Conservation (phyloP, 2,329 filamentous ascomycete genomes). For the Amphichorda felina region DNA sequence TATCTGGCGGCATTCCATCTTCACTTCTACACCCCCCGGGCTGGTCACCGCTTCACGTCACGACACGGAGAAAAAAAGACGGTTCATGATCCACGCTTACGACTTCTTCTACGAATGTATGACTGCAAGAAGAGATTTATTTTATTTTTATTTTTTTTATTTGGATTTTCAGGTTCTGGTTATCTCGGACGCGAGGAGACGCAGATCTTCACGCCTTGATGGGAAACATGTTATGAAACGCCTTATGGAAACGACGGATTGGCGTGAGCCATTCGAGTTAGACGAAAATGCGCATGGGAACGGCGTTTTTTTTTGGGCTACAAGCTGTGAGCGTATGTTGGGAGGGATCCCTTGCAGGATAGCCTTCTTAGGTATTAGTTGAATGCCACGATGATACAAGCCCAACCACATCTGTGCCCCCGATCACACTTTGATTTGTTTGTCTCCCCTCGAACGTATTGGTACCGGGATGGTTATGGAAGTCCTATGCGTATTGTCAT, state of each 20-base stretch:
- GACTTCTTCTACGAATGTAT: conserved; percentile 24
- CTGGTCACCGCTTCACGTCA: conserved; percentile 20
- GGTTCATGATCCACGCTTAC: conserved; percentile 22
- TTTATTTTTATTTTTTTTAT: conserved; percentile 10
- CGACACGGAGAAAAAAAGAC: conserved; percentile 16
- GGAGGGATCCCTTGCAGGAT: neutral
- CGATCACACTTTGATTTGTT: no score
- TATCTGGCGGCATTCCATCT: neutral
- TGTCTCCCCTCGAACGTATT: no score
- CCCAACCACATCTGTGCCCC: no score
- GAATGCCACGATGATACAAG: neutral
- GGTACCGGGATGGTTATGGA: no score
- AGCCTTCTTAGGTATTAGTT: neutral
- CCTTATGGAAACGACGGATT: neutral
- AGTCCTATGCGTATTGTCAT: no score
- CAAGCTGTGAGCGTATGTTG: neutral
- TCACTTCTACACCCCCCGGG: conserved; percentile 16
- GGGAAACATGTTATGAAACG: conserved; percentile 13
- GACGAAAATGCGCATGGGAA: conserved; percentile 1
- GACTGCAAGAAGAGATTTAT: conserved; percentile 26
- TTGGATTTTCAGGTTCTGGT: no score
- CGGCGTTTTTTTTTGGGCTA: neutral
- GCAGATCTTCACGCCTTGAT: conserved; percentile 5
- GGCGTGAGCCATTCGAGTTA: neutral
- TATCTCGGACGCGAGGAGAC: neutral